A percentile compares a stretch with the other conserved stretches of the same genome.
These are phyloP conservation scores for Podospora pseudocomata DNA, from an alignment of 495 filamentous ascomycete genomes.

Conservation along the genomic window DNA sequence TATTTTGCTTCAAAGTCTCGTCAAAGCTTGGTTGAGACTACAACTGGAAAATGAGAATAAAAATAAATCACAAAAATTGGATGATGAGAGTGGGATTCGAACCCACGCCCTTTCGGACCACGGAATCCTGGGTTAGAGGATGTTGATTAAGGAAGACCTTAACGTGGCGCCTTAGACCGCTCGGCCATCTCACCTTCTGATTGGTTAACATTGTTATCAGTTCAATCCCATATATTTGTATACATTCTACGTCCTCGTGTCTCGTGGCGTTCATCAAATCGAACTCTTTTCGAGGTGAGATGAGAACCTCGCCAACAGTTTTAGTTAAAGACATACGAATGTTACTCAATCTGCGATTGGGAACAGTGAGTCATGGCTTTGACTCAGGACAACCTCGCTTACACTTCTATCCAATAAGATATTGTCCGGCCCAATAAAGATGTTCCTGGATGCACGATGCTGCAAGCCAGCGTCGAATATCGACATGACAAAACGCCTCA, in stretches of 20 bases:
- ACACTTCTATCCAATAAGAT: not conserved
- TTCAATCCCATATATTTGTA: no score
- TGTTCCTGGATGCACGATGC: not conserved
- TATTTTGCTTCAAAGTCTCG: no score
- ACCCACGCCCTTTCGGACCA: conserved; percentile 40
- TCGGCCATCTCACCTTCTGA: not conserved
- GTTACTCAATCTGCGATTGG: not conserved
- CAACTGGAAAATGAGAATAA: no score
- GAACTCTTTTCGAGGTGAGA: not conserved
- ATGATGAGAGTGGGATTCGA: conserved; percentile 36
- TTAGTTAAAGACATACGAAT: not conserved
- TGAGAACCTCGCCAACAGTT: not conserved
- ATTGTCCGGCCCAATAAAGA: not conserved
- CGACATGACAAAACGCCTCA: not conserved
- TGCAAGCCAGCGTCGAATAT: not conserved
- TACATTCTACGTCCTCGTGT: no score
- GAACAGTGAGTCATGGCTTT: not conserved
- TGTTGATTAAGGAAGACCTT: conserved; percentile 5
- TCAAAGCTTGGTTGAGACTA: no score
- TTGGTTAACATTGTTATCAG: not conserved
- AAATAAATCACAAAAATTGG: no score
- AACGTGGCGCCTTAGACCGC: not conserved
- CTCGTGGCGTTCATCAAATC: no score
- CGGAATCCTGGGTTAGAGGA: conserved; percentile 21
- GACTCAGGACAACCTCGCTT: not conserved